These are phyloP conservation scores for Stereum hirsutum DNA, from an alignment of 1,284 basidiomycete genomes.

Conservation along the genomic window DNA sequence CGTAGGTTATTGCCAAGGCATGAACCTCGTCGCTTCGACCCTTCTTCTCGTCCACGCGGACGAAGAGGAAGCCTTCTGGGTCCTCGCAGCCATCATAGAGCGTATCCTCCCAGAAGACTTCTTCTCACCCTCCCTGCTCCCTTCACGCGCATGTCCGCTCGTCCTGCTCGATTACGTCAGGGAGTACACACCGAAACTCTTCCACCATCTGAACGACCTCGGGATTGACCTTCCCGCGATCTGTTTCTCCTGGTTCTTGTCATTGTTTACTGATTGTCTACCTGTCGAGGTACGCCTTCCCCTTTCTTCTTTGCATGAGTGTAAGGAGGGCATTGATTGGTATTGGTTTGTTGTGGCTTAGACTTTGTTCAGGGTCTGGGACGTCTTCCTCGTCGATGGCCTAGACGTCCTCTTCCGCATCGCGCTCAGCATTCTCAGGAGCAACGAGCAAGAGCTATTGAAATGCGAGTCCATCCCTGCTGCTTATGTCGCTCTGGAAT, in stretches of 20 bases:
- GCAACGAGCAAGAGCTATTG: slow-evolving; percentile 77
- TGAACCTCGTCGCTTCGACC: slow-evolving; percentile 94
- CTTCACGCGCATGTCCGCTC: slow-evolving; percentile 89
- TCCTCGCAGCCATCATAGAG: slow-evolving; percentile 84
- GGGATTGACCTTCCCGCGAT: slow-evolving; percentile 90
- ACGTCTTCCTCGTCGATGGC: slow-evolving; percentile 93
- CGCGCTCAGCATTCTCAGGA: slow-evolving; percentile 79
- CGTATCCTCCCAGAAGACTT: slow-evolving; percentile 77
- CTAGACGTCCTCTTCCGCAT: slow-evolving; percentile 89
- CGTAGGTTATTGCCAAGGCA: slow-evolving; percentile 88
- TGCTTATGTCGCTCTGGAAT: slow-evolving; percentile 81
- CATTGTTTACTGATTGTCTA: slow-evolving; percentile 92
- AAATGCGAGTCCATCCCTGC: slow-evolving; percentile 77
- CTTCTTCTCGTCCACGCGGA: slow-evolving; percentile 87
- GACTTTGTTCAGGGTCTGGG: slow-evolving; percentile 90
- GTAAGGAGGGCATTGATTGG: not conserved
- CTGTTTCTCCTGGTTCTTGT: slow-evolving; percentile 98
- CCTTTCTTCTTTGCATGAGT: not conserved
- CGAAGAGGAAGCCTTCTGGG: slow-evolving; percentile 98
- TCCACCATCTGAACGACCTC: slow-evolving; percentile 68
- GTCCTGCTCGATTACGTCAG: slow-evolving; percentile 86
- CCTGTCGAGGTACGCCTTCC: slow-evolving; percentile 77
- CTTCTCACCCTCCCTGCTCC: slow-evolving; percentile 76
- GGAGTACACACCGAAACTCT: slow-evolving; percentile 68
- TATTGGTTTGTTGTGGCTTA: slow-evolving; percentile 17